These are phyloP conservation scores for Aureobasidium sp. DNA, from an alignment of 2,329 filamentous ascomycete species.

Conservation along the genomic window DNA sequence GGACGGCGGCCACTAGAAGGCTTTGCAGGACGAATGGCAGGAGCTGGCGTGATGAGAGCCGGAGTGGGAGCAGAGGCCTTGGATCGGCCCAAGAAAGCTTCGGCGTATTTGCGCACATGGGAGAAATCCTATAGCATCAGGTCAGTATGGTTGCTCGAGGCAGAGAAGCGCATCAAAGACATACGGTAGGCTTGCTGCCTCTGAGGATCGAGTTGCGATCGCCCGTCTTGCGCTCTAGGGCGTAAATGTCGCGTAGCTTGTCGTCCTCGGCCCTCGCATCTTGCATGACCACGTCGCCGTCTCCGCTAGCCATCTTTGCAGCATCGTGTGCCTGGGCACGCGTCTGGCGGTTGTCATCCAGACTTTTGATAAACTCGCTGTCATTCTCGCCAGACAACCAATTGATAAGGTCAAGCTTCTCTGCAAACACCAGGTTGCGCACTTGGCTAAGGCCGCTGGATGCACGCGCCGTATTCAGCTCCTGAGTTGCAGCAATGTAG, in stretches of 20 bases:
- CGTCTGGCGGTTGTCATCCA: conserved; percentile 56
- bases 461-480: conserved; percentile 68
- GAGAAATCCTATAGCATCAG: conserved; percentile 69
- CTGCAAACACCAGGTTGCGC: conserved; percentile 84
- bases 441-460: conserved; percentile 57
- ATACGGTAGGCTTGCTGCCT: conserved; percentile 80
- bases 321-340: conserved; percentile 47
- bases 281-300: conserved; percentile 33
- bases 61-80: conserved; percentile 29
- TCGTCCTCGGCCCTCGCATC: conserved; percentile 58
- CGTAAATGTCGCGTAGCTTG: conserved; percentile 79
- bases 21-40: conserved; percentile 25
- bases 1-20: conserved; percentile 38
- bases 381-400: conserved; percentile 81
- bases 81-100: conserved; percentile 61
- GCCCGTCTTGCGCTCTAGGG: conserved; percentile 82
- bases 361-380: conserved; percentile 84
- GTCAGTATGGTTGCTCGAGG: conserved; percentile 16
- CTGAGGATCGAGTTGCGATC: conserved; percentile 84
- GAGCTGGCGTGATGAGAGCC: conserved; percentile 21
- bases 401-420: conserved; percentile 82
- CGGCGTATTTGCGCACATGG: conserved; percentile 78
- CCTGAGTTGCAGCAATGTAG: conserved; percentile 77
- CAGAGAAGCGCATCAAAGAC: not conserved
- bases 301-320: conserved; percentile 31